phyloP scores from a whole-genome alignment of 73 alveolate genomes.

The Stentor coeruleus region DNA sequence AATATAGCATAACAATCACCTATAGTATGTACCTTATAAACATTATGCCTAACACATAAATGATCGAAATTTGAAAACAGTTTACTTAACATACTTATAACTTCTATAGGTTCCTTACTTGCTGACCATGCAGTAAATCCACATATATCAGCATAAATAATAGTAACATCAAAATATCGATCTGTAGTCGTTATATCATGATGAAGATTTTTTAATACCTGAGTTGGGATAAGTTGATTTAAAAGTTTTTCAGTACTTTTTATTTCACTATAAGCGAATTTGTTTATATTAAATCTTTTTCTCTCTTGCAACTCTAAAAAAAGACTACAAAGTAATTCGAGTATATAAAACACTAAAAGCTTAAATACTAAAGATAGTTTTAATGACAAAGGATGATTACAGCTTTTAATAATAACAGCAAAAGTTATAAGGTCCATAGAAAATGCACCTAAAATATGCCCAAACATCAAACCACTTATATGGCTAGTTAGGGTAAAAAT shows the following conservation, averaged over 20 bases:
- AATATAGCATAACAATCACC: slow-evolving; percentile 97
- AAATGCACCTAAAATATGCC: background rate
- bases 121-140: slow-evolving; percentile 76
- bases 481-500: background rate
- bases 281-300: background rate
- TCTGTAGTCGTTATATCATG: slow-evolving; percentile 83
- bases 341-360: background rate
- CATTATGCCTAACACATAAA: slow-evolving; percentile 81
- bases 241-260: slow-evolving; percentile 26
- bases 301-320: slow-evolving; percentile 4
- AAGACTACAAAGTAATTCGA: background rate
- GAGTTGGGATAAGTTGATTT: slow-evolving; percentile 18
- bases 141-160: slow-evolving; percentile 91
- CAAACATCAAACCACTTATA: background rate
- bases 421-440: background rate
- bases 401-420: background rate
- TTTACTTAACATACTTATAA: slow-evolving; percentile 83
- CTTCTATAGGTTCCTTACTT: slow-evolving; percentile 85
- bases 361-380: background rate
- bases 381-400: background rate
- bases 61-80: slow-evolving; percentile 91
- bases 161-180: slow-evolving; percentile 83
- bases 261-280: slow-evolving; percentile 20
- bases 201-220: slow-evolving; percentile 46
- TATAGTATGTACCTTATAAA: slow-evolving; percentile 94